phyloP scores from a whole-genome alignment of 2,329 filamentous ascomycete genomes.

The Alternaria arborescens region DNA sequence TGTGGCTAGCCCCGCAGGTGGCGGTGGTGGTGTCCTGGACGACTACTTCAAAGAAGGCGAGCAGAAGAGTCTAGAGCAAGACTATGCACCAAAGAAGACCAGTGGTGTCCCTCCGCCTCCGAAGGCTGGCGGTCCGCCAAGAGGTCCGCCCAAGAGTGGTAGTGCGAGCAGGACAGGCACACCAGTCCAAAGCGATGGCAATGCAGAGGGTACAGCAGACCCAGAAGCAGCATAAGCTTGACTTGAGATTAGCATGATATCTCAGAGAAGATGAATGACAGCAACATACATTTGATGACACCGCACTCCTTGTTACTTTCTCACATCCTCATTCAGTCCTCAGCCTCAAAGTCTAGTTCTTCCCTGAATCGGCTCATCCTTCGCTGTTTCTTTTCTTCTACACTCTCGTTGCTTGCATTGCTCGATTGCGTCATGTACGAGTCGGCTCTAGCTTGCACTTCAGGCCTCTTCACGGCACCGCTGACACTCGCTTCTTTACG shows the following conservation, averaged over 20 bases:
- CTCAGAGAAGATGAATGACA: neutral
- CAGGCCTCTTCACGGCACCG: conserved; percentile 21
- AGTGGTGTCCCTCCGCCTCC: conserved; percentile 49
- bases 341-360: conserved; percentile 32
- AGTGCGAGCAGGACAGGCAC: conserved; percentile 22
- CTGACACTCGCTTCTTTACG: conserved; percentile 27
- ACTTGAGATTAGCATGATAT: conserved; percentile 5
- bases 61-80: conserved; percentile 54
- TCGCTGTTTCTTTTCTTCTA: conserved; percentile 30
- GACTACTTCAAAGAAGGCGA: conserved; percentile 59
- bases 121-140: conserved; percentile 46
- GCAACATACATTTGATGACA: conserved; percentile 20
- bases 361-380: conserved; percentile 45
- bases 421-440: conserved; percentile 32
- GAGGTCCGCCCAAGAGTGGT: conserved; percentile 44
- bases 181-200: conserved; percentile 18
- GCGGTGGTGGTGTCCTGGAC: conserved; percentile 46
- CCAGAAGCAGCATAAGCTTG: conserved; percentile 12
- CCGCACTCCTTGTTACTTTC: neutral
- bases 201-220: conserved; percentile 11
- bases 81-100: conserved; percentile 47
- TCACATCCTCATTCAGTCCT: conserved; percentile 14
- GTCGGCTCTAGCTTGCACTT: conserved; percentile 26
- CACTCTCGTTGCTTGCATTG: conserved; percentile 22
- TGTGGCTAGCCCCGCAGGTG: conserved; percentile 37